Percentiles rank a stretch among this genome's conserved stretches.
Conservation (phyloP, 495 filamentous ascomycete species). For the Melanomma pulvis-pyrius region DNA sequence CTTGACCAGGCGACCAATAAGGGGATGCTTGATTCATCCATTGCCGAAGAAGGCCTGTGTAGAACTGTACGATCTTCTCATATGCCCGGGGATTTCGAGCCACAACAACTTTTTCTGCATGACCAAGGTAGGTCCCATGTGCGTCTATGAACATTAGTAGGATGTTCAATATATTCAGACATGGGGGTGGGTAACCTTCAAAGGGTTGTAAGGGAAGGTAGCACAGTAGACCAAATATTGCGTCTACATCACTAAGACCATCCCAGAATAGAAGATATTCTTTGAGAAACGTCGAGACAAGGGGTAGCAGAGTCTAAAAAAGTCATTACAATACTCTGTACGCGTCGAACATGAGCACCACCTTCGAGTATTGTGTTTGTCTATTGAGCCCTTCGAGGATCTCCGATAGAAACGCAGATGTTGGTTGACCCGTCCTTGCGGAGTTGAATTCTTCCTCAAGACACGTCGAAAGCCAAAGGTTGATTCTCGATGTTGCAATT, state of each 20-base stretch:
- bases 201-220: conserved; percentile 65
- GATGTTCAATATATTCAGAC: not conserved
- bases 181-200: conserved; percentile 47
- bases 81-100: conserved; percentile 50
- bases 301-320: conserved; percentile 54
- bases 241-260: conserved; percentile 60
- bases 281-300: conserved; percentile 63
- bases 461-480: conserved; percentile 38
- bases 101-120: conserved; percentile 59
- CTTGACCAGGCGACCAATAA: conserved; percentile 41
- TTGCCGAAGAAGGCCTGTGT: conserved; percentile 67
- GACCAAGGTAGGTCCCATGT: conserved; percentile 53
- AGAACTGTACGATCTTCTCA: conserved; percentile 68
- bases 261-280: conserved; percentile 69
- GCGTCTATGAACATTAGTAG: conserved; percentile 51
- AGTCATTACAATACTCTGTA: conserved; percentile 58
- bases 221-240: conserved; percentile 66
- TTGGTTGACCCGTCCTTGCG: conserved; percentile 5
- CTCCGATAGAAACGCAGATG: conserved; percentile 19
- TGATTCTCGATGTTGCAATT: conserved; percentile 25
- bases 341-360: conserved; percentile 41
- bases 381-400: conserved; percentile 40
- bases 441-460: conserved; percentile 40
- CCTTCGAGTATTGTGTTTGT: conserved; percentile 56
- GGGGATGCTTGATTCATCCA: conserved; percentile 61